phyloP scores from a whole-genome alignment of 2,329 filamentous ascomycete genomes.

The Phialocephala sp. region DNA sequence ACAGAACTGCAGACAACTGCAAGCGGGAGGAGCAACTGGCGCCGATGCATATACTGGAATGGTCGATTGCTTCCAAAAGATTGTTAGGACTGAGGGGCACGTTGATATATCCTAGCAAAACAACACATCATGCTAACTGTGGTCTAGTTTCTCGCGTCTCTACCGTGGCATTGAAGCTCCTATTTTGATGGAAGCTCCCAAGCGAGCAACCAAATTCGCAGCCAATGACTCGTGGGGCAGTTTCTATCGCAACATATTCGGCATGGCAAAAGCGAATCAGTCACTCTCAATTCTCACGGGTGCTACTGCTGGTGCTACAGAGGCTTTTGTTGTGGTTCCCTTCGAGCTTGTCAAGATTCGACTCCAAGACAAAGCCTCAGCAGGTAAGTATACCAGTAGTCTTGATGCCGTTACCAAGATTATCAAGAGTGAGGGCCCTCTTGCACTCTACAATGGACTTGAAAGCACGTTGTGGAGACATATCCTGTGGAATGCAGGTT shows the following conservation, averaged over 20 bases:
- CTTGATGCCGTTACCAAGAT: constrained; percentile 83
- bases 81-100: constrained; percentile 93
- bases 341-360: constrained; percentile 99
- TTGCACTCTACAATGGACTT: constrained; percentile 95
- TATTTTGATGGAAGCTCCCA: constrained; percentile 97
- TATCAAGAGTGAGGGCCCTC: constrained; percentile 78
- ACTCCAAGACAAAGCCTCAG: constrained; percentile 92
- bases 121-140: constrained; percentile 18
- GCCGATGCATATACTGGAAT: constrained; percentile 94
- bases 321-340: constrained; percentile 95
- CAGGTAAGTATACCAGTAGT: constrained; percentile 85
- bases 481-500: constrained; percentile 90
- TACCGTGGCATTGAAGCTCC: constrained; percentile 96
- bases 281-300: constrained; percentile 90
- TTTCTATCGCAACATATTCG: constrained; percentile 88
- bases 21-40: constrained; percentile 74
- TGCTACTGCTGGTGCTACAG: constrained; percentile 92
- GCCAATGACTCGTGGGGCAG: constrained; percentile 99
- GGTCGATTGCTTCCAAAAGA: constrained; percentile 98
- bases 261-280: constrained; percentile 87
- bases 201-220: constrained; percentile 97
- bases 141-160: constrained; percentile 76
- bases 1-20: constrained; percentile 71
- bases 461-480: constrained; percentile 98
- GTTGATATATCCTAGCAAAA: constrained; percentile 33